Evolutionary conservation across 768 basidiomycete species (phyloP), one percentile per base, ranked within the genome.

Genomic region (Clavulina sp.): DNA sequence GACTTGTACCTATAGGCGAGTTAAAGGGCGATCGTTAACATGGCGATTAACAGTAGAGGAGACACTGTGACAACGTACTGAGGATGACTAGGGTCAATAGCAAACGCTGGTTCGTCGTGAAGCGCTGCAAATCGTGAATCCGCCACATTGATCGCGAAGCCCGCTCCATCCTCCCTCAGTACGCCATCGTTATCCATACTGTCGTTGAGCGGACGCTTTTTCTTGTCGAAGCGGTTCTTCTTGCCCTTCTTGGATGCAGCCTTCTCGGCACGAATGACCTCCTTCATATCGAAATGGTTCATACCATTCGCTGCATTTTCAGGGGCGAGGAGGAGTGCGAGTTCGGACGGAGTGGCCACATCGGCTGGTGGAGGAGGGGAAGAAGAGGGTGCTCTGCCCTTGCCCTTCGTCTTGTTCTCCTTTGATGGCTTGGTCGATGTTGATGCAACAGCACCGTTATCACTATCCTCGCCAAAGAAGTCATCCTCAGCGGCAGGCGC

Each of bases 201-300:
- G 63, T 67, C 13, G 34, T 38, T 38, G 9, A 38, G 34, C 34
- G 34, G 34, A 21, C 57, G 57, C 63, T 74, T 76, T 58, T 63
- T 62, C 41, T 60, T 60, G 41, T 60, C 68, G 54, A 58, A 66
- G 33, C 63, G 63, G 47, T 75, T 77, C 41, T 66, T 63, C 50
- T 68, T 70, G n/a, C 56, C 47, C 55, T 65, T 68, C 52, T 62
- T 64, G n/a, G 54, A 54, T 18, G 60, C 59, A n/a, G 66, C 64
- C 66, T 86, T 95, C 65, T 95, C 92, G 0, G 85, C 78, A 62
- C 84, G 86, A 53, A 95, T 65, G 21, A 95, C 78, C 21, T 85
- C 77, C 61, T 84, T 84, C 73, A 95, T 80, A 60, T 89, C 78
- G 66, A 97, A 97, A 63, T 95, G 91, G 44, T 76, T 72, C 54